Evolutionary conservation across 768 basidiomycete genomes (phyloP), one percentile per base, ranked within the genome.

Genomic region (Trichaptum fuscoviolaceum): DNA sequence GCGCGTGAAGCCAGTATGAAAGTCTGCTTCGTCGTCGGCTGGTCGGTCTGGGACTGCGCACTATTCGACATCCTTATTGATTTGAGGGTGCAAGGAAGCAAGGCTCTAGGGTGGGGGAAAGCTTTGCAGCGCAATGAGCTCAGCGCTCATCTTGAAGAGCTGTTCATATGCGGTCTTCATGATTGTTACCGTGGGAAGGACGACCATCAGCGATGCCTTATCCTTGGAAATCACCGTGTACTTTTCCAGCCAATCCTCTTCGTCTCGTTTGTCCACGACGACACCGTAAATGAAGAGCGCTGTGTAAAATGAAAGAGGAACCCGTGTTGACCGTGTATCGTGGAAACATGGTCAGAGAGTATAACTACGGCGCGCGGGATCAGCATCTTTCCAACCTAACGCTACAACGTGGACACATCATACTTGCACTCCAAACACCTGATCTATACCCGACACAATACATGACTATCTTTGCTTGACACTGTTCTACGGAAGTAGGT

Each of bases 1-100:
- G 86, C 86, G 52, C 96, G 85, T 10, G 96, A 96, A 58, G 95
- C 96, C 58, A 98, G 80, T 15, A 84, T 83, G 71, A 93, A 88
- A 0, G 81, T 84, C 68, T 87, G 82, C 52, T 25, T 52, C 42
- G 42, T 52, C 42, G 42, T 5, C 42, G 42, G 12, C 42, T 12
- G 42, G 42, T 52, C 42, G 42, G 42, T 52, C 42, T 52, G 42
- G 42, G 42, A 15, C 20, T 52, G 42, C 20, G 42, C 42, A 52
- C 20, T 20, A 20, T 15, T 20, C 42, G 42, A 52, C 42, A 52
- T 52, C 42, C 42, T 52, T 52, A 12, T 12, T 52, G 42, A 12
- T 52, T 12, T 52, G 15, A 15, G 20, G 42, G 35, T 7, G 7
- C 35, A 12, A 12, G 42, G 3, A 52, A 6, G 6, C 30, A 30